Evolutionary conservation across 345 rosid genomes (phyloP), one percentile per base, ranked within the genome.

Genomic region (Eucalyptus tenuipes): DNA sequence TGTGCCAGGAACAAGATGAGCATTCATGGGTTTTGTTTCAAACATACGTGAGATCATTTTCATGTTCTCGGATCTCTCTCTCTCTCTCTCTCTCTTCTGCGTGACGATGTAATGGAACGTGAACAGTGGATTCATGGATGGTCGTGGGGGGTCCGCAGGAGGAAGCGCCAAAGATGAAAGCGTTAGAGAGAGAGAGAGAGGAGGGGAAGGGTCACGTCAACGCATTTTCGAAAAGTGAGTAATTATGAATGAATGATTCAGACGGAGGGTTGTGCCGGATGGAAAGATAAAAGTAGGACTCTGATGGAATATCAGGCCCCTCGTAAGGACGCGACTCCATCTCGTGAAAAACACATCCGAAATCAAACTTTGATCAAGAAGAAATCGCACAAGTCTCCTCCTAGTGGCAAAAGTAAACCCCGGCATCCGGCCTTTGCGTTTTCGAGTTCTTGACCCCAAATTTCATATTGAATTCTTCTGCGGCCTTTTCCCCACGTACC

Each of bases 161-260:
- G 25, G 48, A 45, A 45, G n/a, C n/a, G 64, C 64, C 64, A 86
- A 49, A 49, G 59, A 86, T 5, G 87, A 53, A 86, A 86, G 25
- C 53, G 50, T 81, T 40, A 29, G 79, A 31, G 22, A 13, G 75
- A n/a, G 80, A 31, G 40, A 31, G 79, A 16, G 80, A 68, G 42
- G 40, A 66, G 80, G 13, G 6, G 68, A 27, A 9, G 13, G 82
- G 82, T 37, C 82, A 71, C 82, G 82, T 71, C 82, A 71, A 37
- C 7, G 89, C 91, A 90, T 89, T 52, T 52, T 90, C 52, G 80
- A 93, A 90, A 91, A 91, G 88, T 80, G 45, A 13, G 86, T 91
- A 90, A 93, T 91, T 81, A 93, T 93, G 88, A 90, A 82, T 88
- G 93, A 89, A 93, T 91, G 82, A 91, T 90, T 91, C 87, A 90